phyloP scores from a whole-genome alignment of 495 filamentous ascomycete species.

The Rusavskia elegans region DNA sequence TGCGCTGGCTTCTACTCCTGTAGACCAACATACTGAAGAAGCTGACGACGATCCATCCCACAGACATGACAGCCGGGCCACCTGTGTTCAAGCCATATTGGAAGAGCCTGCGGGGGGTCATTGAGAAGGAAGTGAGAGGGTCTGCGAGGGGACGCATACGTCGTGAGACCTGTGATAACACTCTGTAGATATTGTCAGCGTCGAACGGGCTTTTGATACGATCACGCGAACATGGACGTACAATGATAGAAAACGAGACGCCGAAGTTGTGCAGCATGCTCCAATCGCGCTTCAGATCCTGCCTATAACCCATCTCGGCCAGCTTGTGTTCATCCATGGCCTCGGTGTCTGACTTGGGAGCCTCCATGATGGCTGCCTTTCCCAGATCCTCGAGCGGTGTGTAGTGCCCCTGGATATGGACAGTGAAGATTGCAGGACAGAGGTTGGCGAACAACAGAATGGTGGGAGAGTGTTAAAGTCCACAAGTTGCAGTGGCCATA shows the following conservation, averaged over 20 bases:
- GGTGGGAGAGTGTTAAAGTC: no score
- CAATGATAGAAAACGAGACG: conserved; percentile 51
- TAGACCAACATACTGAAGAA: conserved; percentile 23
- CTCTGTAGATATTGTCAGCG: conserved; percentile 22
- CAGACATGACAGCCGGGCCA: conserved; percentile 36
- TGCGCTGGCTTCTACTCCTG: neutral
- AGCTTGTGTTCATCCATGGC: conserved; percentile 33
- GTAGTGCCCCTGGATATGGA: no score
- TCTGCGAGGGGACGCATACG: conserved; percentile 12
- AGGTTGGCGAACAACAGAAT: no score
- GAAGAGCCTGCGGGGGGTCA: conserved; percentile 18
- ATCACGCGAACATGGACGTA: conserved; percentile 15
- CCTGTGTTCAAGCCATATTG: conserved; percentile 39
- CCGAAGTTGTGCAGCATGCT: conserved; percentile 47
- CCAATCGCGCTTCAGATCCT: conserved; percentile 46
- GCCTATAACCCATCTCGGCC: conserved; percentile 46
- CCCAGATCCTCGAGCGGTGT: neutral
- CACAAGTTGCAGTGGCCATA: no score
- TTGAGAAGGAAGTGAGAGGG: neutral
- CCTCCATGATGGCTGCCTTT: neutral
- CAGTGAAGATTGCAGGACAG: no score
- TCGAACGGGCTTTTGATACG: neutral
- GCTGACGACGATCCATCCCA: conserved; percentile 44
- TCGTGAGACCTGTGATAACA: conserved; percentile 46
- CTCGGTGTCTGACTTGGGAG: neutral